Base-by-base conservation (phyloP, 1,284 basidiomycete species). In the Farysia itapuensis region DNA sequence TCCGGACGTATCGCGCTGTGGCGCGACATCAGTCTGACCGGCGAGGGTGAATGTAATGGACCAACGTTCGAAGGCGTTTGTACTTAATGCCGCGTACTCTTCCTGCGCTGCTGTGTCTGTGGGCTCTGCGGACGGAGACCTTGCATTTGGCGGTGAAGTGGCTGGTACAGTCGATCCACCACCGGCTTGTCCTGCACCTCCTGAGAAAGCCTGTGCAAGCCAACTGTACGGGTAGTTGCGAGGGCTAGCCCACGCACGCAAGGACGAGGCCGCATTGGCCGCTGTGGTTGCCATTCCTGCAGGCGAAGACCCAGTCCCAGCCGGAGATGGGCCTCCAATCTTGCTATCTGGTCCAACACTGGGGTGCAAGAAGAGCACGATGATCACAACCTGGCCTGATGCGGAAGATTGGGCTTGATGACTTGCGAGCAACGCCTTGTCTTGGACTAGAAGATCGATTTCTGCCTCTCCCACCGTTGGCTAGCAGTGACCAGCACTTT, bases 161-260 rank as follows among this genome's bases (percentile, higher is more conserved):
- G 11, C 16, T 8, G 31, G 11, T 9, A 19, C 16, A 9, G 9
- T 16, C 8, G 31, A 47, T 0, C 41, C 22, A 16, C 35, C 39
- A 5, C 33, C 35, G 2, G 37, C 23, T 31, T 60, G 57, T 4
- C 57, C 57, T 0, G 37, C 49, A 5, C 56, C 56, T 1, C 42
- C 43, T 5, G 57, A 60, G 14, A 60, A 54, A 5, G 57, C 57
- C 4, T 49, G 45, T 4, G 57, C 57, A 3, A 60, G 37, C 57
- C 57, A 60, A 18, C 11, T 33, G 19, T 59, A 59, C 9, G 47
- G 49, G 19, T 53, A 52, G 26, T 23, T 35, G 15, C 39, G 37
- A 2, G 57, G 39, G 1, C 50, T 37, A 1, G 50, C 51, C 57
- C 57, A 60, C 8, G 50, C 42, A 22, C 45, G 34, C 5, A 49